A percentile compares a stretch with the other conserved stretches of the same genome.
phyloP scores from a whole-genome alignment of 2,329 filamentous ascomycete genomes.

The Truncatella angustata region DNA sequence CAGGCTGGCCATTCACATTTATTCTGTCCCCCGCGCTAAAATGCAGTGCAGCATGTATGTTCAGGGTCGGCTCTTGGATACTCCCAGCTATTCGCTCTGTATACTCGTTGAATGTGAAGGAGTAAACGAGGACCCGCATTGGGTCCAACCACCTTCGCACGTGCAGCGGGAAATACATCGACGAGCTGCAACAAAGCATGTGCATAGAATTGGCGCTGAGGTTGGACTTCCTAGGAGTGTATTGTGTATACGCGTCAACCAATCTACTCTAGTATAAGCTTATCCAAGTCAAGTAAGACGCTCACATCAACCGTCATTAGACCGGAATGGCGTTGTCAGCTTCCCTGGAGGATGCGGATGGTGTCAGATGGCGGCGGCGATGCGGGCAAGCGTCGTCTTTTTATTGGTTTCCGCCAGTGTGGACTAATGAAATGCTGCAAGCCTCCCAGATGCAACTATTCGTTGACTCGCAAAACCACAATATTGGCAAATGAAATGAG shows the following conservation, averaged over 20 bases:
- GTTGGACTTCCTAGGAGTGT: background rate
- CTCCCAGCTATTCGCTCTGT: too few species aligned
- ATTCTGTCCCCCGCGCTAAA: background rate
- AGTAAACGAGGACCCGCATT: too few species aligned
- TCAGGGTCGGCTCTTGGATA: background rate
- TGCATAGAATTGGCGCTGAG: too few species aligned
- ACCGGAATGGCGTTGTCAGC: slow-evolving; percentile 2
- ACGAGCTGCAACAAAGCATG: too few species aligned
- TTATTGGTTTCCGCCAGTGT: slow-evolving; percentile 11
- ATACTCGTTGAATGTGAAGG: too few species aligned
- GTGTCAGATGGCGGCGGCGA: background rate
- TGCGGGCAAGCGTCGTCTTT: slow-evolving; percentile 5
- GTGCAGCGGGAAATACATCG: too few species aligned
- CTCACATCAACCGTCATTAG: background rate
- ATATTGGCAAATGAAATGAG: background rate
- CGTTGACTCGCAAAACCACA: background rate
- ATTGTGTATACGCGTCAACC: background rate
- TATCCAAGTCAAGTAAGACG: background rate
- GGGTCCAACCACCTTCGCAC: too few species aligned
- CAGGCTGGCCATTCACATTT: background rate
- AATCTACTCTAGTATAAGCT: background rate
- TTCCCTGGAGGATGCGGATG: background rate
- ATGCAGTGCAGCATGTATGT: background rate
- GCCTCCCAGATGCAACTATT: background rate
- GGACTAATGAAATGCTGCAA: slow-evolving; percentile 7